Evolutionary conservation across 345 rosid genomes (phyloP).

Genomic region (Lepidium aucheri): DNA sequence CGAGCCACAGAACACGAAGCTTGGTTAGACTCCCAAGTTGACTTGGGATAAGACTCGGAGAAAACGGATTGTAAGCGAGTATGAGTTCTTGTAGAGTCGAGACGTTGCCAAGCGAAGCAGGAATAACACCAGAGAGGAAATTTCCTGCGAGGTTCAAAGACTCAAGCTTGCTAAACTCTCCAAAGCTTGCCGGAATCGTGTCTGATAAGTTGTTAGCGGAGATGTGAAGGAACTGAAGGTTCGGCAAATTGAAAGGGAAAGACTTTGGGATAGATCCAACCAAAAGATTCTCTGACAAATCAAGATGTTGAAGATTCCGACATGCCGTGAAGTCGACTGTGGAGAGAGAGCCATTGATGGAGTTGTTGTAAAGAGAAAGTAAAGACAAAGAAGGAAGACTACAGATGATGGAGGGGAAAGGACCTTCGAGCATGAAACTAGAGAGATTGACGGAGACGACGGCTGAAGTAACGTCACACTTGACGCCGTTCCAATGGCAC

Average conservation of each 20-base stretch:
- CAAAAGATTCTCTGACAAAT: slow-evolving; percentile 38
- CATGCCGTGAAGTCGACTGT: slow-evolving; percentile 39
- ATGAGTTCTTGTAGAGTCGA: slow-evolving; percentile 43
- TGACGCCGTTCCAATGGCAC: slow-evolving; percentile 64
- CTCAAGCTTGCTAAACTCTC: slow-evolving; percentile 44
- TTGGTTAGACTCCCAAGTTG: slow-evolving; percentile 47
- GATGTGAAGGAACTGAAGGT: slow-evolving; percentile 36
- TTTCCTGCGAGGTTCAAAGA: slow-evolving; percentile 42
- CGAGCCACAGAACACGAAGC: slow-evolving; percentile 55
- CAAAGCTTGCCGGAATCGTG: slow-evolving; percentile 44
- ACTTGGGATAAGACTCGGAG: slow-evolving; percentile 41
- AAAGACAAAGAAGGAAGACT: slow-evolving; percentile 46
- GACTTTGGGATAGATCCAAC: slow-evolving; percentile 52
- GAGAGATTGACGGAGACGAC: slow-evolving; percentile 58
- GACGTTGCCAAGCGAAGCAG: slow-evolving; percentile 48
- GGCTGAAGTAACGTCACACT: slow-evolving; percentile 37
- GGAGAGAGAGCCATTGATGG: slow-evolving; percentile 59
- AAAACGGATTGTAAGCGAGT: slow-evolving; percentile 57
- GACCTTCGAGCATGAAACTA: slow-evolving; percentile 43
- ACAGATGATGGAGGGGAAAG: slow-evolving; percentile 73
- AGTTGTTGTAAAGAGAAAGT: slow-evolving; percentile 43
- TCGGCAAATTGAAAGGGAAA: slow-evolving; percentile 40
- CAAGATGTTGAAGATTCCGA: slow-evolving; percentile 33
- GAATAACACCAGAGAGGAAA: slow-evolving; percentile 47
- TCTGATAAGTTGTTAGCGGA: slow-evolving; percentile 57